Percentiles rank a stretch among this genome's conserved stretches.
phyloP scores from a whole-genome alignment of 2,329 filamentous ascomycete species.

The Nigrospora osmanthi region DNA sequence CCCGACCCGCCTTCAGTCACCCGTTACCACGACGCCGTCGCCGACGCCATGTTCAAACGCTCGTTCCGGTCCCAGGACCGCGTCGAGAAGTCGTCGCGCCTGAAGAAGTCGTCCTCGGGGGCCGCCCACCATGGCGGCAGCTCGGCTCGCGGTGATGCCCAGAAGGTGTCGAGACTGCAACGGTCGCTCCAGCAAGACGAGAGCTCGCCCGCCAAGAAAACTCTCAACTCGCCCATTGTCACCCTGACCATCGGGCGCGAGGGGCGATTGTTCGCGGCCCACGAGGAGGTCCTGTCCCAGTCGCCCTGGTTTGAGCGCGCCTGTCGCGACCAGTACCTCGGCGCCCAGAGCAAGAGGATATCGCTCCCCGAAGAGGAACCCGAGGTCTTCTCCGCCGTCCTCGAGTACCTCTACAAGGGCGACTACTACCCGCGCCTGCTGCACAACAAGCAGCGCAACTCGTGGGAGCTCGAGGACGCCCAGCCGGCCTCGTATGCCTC shows the following conservation, averaged over 20 bases:
- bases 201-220: slow-evolving; percentile 28
- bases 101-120: slow-evolving; percentile 54
- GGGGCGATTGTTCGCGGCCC: slow-evolving; percentile 85
- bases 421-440: slow-evolving; percentile 89
- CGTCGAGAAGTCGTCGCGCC: slow-evolving; percentile 80
- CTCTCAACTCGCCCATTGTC: slow-evolving; percentile 61
- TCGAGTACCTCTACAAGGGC: slow-evolving; percentile 96
- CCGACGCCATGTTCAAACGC: slow-evolving; percentile 77
- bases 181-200: slow-evolving; percentile 55
- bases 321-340: slow-evolving; percentile 65
- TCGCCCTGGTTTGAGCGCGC: slow-evolving; percentile 76
- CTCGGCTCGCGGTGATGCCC: slow-evolving; percentile 54
- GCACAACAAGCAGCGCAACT: slow-evolving; percentile 77
- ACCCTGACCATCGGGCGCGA: slow-evolving; percentile 79
- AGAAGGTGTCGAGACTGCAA: slow-evolving; percentile 79
- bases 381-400: slow-evolving; percentile 85
- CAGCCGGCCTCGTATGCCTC: slow-evolving; percentile 8
- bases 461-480: slow-evolving; percentile 81
- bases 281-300: slow-evolving; percentile 83
- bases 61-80: slow-evolving; percentile 80
- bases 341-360: slow-evolving; percentile 69
- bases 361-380: slow-evolving; percentile 72
- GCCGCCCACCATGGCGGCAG: slow-evolving; percentile 11
- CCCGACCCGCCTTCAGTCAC: slow-evolving; percentile 12
- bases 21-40: slow-evolving; percentile 9